Percentiles rank a stretch among this genome's conserved stretches.
Conservation (phyloP, 495 filamentous ascomycete genomes). For the Daldinia decipiens region DNA sequence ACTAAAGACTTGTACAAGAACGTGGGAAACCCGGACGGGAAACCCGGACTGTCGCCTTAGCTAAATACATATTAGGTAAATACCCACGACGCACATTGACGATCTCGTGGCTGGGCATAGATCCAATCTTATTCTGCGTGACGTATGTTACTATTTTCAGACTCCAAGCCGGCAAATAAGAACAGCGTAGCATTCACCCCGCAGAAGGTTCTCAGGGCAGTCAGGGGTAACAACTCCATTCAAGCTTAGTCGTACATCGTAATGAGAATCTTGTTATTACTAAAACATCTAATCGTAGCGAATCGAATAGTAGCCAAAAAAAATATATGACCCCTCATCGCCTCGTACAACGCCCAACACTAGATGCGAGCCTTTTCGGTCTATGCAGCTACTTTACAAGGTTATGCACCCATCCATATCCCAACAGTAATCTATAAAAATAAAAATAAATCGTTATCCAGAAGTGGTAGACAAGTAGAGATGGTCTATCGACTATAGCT, state of each 20-base stretch:
- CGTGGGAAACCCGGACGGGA: too few relatives aligned
- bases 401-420: background rate
- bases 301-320: background rate
- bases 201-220: background rate
- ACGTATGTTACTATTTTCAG: constrained; percentile 1
- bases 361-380: background rate
- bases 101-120: background rate
- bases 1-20: too few relatives aligned
- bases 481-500: background rate
- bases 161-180: background rate
- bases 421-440: background rate
- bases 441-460: background rate
- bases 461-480: background rate
- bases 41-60: too few relatives aligned
- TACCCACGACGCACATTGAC: background rate
- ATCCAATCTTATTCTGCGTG: background rate
- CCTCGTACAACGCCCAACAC: background rate
- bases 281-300: background rate
- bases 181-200: background rate
- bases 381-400: constrained; percentile 1
- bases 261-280: background rate
- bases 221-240: too few relatives aligned
- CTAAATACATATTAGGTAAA: too few relatives aligned
- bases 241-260: background rate
- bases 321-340: background rate